A percentile compares a stretch with the other conserved stretches of the same genome.
Conservation (phyloP, 768 basidiomycete species). For the Lyophyllum decastes region DNA sequence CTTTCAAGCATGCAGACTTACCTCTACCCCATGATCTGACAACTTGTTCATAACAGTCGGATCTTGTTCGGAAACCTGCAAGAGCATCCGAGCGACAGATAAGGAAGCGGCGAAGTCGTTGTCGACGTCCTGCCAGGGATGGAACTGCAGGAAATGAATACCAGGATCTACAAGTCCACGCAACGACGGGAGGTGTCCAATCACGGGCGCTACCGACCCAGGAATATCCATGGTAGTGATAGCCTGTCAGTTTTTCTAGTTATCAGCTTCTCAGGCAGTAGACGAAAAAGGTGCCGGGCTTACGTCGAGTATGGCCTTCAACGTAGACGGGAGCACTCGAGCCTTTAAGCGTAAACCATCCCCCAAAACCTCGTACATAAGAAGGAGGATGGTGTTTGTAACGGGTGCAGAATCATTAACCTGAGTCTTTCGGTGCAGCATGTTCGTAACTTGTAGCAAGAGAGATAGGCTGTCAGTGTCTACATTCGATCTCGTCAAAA, state of each 20-base stretch:
- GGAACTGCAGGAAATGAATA: conserved; percentile 53
- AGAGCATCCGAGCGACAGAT: conserved; percentile 52
- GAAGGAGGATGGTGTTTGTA: conserved; percentile 35
- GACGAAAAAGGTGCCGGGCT: conserved; percentile 3
- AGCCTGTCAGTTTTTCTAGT: conserved; percentile 11
- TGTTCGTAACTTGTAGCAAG: conserved; percentile 49
- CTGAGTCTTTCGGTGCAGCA: conserved; percentile 39
- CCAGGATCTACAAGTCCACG: conserved; percentile 49
- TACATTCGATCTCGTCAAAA: conserved; percentile 52
- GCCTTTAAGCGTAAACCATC: conserved; percentile 58
- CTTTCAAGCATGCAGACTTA: conserved; percentile 15
- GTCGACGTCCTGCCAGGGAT: conserved; percentile 48
- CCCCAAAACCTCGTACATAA: conserved; percentile 51
- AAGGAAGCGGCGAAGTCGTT: conserved; percentile 54
- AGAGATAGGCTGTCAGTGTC: conserved; percentile 40
- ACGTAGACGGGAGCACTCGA: conserved; percentile 46
- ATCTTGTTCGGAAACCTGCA: conserved; percentile 49
- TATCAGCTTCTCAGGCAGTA: neutral
- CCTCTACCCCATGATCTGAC: conserved; percentile 36
- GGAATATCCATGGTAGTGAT: conserved; percentile 30
- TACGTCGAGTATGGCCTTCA: conserved; percentile 59
- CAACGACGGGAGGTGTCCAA: conserved; percentile 33
- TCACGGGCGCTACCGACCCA: conserved; percentile 28
- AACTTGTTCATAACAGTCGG: conserved; percentile 39
- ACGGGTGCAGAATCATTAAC: conserved; percentile 22